Evolutionary conservation across 164 flowering plant genomes (phyloP), one percentile per base, ranked within the genome.

Genomic region (Macadamia tetraphylla): DNA sequence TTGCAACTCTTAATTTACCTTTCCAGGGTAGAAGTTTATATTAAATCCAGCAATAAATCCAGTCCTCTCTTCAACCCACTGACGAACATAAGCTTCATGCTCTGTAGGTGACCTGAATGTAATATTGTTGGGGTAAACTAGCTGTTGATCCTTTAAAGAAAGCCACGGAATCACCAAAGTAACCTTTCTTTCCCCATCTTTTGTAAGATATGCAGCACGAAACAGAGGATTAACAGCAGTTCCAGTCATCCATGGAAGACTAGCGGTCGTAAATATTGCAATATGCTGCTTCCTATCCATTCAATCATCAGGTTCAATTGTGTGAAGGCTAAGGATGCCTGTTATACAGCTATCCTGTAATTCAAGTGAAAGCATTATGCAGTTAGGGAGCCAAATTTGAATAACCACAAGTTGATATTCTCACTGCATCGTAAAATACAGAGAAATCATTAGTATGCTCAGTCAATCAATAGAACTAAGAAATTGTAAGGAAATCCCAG

Each of bases 221-320:
- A 94, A 94, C 69, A 94, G 70, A 71, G 99, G 99, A 71, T 94
- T 94, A 46, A 94, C 97, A 68, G 99, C 92, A 68, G 99, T 94
- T 63, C 99, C 99, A 64, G 99, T 94, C 92, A 94, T 81, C 99
- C 99, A 94, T 78, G 99, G 99, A 69, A 94, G 92, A 74, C 97
- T 88, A 1, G 99, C 99, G 1, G 99, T 94, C 5, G 99, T 94
- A 72, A 85, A 92, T 76, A 94, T 89, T 3, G 96, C 89, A 70
- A 94, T 84, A 49, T 90, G 92, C 72, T 73, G 87, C 69, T 85
- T 84, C 63, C 69, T 85, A 57, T 81, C 90, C 94, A 86, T 88
- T 67, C 23, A 59, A 30, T 67, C 73, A 70, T 72, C 61, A 63
- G 65, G 31, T 60, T 48, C 56, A 64, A 71, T 63, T 35, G n/a